Conservation (phyloP, 1,139 yeast genomes). For the Blastobotrys illinoisensis region DNA sequence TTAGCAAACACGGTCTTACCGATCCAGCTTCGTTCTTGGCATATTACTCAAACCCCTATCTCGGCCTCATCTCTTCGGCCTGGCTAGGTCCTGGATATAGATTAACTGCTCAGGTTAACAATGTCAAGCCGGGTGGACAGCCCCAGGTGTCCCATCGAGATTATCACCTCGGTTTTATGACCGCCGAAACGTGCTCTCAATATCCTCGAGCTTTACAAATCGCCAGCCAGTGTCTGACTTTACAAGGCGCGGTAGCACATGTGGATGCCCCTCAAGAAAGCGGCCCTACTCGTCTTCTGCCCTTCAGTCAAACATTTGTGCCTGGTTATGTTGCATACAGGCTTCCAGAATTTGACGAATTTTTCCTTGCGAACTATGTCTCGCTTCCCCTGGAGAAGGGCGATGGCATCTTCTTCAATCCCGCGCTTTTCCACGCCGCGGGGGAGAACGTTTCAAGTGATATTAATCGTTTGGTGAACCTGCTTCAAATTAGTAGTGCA, state of each 20-base stretch:
- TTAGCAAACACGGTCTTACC: neutral
- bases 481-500: neutral
- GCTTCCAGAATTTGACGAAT: neutral
- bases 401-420: neutral
- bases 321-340: neutral
- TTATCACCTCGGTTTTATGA: neutral
- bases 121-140: neutral
- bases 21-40: neutral
- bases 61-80: neutral
- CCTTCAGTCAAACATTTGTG: neutral
- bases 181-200: neutral
- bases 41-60: neutral
- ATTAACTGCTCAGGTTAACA: neutral
- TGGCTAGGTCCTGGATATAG: conserved; percentile 1
- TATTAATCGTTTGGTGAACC: neutral
- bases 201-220: neutral
- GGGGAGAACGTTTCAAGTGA: neutral
- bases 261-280: neutral
- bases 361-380: neutral
- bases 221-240: neutral
- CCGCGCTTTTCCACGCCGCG: neutral
- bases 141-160: neutral
- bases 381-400: neutral
- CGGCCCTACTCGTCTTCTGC: neutral
- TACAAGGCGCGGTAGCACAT: neutral